A percentile compares a stretch with the other conserved stretches of the same genome.
These are phyloP conservation scores for Dioscorea cayenensis DNA, from an alignment of 116 monocot genomes.

Conservation along the genomic window DNA sequence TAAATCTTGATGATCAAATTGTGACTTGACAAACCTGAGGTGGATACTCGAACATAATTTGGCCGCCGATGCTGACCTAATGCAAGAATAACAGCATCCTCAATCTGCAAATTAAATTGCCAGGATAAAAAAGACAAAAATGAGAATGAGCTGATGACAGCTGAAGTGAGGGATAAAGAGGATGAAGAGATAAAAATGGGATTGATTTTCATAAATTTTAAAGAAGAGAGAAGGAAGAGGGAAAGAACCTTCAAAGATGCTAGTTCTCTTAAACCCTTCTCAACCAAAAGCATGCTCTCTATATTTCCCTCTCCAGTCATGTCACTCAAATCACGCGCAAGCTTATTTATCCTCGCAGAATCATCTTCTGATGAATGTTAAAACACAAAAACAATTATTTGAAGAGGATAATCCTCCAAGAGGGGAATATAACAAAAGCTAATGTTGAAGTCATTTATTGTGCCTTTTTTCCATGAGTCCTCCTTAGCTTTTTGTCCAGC, in stretches of 20 bases:
- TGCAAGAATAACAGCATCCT: slow-evolving; percentile 87
- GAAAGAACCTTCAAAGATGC: slow-evolving; percentile 73
- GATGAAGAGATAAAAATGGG: no score
- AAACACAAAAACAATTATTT: not conserved
- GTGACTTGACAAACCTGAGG: slow-evolving; percentile 43
- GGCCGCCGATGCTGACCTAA: slow-evolving; percentile 56
- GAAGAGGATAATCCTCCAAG: not conserved
- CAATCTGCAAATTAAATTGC: slow-evolving; percentile 44
- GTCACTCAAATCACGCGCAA: slow-evolving; percentile 47
- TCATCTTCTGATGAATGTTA: slow-evolving; percentile 27
- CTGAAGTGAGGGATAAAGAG: no score
- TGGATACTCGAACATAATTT: slow-evolving; percentile 46
- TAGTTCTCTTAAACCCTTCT: slow-evolving; percentile 87
- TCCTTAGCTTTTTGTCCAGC: slow-evolving; percentile 78
- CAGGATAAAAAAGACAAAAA: not conserved
- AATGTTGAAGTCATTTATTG: slow-evolving; percentile 10
- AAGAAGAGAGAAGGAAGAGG: not conserved
- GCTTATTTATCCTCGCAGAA: slow-evolving; percentile 42
- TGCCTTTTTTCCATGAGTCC: slow-evolving; percentile 37
- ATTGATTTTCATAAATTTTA: not conserved
- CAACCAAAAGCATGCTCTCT: slow-evolving; percentile 93
- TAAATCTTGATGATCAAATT: not conserved
- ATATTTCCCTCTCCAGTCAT: slow-evolving; percentile 83
- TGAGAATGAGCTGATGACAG: not conserved
- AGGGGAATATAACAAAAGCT: not conserved